Evolutionary conservation across 805 yeast genomes (phyloP), one percentile per base, ranked within the genome.

Genomic region (Maudiozyma serrabonitensis): DNA sequence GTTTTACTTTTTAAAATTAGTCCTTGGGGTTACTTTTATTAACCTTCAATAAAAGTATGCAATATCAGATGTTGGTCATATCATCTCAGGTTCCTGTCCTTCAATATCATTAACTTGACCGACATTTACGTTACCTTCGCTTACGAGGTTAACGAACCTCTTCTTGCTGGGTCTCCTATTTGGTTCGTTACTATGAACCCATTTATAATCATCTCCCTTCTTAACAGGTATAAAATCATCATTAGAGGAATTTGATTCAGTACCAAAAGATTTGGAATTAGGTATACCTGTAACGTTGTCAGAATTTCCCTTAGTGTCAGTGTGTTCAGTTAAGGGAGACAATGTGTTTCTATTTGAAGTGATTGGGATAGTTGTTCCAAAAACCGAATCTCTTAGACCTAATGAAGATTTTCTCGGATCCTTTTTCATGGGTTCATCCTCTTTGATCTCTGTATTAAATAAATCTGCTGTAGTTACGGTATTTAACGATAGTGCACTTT

Each of bases 401-500:
- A 72, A 50, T 25, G 68, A 65, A 1, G 75, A 68, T 54, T 71
- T 72, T 50, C 70, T 64, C 19, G 74, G 73, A 47, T 71, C 73
- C 52, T 74, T 72, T 38, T 69, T 68, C 26, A 74, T 60, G 38
- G 65, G 64, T 31, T 69, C 69, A 52, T 82, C 85, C 38, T 83
- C 85, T 2, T 85, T 88, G 41, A 88, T 72, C 59, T 88, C 76
- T 38, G 89, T 87, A 4, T 87, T 84, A 60, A 88, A 75, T 44
- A 89, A 75, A 62, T 87, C 91, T 46, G 83, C 87, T 0, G 96
- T 87, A 32, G 90, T 81, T 34, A 90, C 90, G 0, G 96, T 88
- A 26, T 88, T 89, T 50, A 84, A 59, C 0, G 96, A 86, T 38
- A 76, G 77, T 49, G 79, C 72, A 9, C 95, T 83, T 35, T 78